These are phyloP conservation scores for Babjeviella inositovora DNA, from an alignment of 805 yeast genomes.

Conservation along the genomic window DNA sequence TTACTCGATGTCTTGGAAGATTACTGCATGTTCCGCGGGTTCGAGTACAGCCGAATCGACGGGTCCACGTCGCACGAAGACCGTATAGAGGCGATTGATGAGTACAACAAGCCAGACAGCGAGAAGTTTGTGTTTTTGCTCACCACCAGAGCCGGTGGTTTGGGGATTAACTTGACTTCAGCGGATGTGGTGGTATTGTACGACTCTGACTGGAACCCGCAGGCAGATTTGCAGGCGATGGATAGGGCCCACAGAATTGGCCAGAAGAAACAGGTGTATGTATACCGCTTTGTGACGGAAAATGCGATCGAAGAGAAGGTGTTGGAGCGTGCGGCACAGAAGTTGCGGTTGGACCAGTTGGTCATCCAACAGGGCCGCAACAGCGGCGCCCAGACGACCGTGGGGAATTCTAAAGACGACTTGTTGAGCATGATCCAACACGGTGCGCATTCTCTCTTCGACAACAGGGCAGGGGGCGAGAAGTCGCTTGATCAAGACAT, in stretches of 20 bases:
- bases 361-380: constrained; percentile 88
- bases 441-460: constrained; percentile 86
- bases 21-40: constrained; percentile 74
- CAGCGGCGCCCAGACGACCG: constrained; percentile 11
- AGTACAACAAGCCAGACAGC: constrained; percentile 69
- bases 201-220: constrained; percentile 98
- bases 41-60: constrained; percentile 81
- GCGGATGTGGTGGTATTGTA: constrained; percentile 83
- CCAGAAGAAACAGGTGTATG: constrained; percentile 89
- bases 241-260: constrained; percentile 97
- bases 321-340: constrained; percentile 90
- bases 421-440: constrained; percentile 90
- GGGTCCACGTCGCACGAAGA: constrained; percentile 91
- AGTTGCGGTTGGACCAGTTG: constrained; percentile 78
- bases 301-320: constrained; percentile 95
- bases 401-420: constrained; percentile 66
- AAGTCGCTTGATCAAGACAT: constrained; percentile 46
- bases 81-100: constrained; percentile 84
- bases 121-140: constrained; percentile 71
- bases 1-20: constrained; percentile 82
- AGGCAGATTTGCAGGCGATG: constrained; percentile 96
- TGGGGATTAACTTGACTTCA: constrained; percentile 83
- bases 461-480: constrained; percentile 16
- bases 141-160: constrained; percentile 94
- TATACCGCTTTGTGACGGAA: constrained; percentile 86